phyloP scores from a whole-genome alignment of 2,329 filamentous ascomycete genomes.

The Exophiala sideris region DNA sequence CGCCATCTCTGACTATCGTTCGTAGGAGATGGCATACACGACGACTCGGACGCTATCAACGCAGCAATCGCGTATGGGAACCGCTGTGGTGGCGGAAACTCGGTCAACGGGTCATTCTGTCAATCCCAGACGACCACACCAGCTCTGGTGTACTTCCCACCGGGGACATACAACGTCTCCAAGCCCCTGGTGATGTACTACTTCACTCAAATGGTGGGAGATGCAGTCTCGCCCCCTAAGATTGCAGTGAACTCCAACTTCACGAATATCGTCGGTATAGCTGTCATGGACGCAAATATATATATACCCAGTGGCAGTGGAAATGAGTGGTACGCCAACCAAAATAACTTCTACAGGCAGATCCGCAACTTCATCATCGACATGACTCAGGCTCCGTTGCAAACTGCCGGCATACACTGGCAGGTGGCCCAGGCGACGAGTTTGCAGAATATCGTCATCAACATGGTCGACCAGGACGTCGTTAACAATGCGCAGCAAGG shows the following conservation, averaged over 20 bases:
- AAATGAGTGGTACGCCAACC: constrained; percentile 66
- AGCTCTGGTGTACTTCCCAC: constrained; percentile 78
- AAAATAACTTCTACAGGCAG: constrained; percentile 70
- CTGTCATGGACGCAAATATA: constrained; percentile 75
- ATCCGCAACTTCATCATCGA: constrained; percentile 73
- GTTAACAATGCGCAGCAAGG: constrained; percentile 52
- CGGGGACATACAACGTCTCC: constrained; percentile 72
- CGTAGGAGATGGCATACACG: constrained; percentile 57
- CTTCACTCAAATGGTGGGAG: constrained; percentile 63
- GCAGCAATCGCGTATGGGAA: constrained; percentile 55
- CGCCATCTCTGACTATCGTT: neutral
- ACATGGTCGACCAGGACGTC: constrained; percentile 57
- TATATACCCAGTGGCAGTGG: constrained; percentile 58
- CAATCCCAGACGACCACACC: constrained; percentile 72
- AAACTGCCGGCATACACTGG: constrained; percentile 66
- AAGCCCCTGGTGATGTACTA: constrained; percentile 64
- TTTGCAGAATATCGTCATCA: constrained; percentile 70
- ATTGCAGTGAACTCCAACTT: constrained; percentile 49
- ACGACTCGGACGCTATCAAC: constrained; percentile 81
- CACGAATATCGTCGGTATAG: constrained; percentile 68
- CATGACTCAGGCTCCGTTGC: constrained; percentile 56
- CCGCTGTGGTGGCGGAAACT: constrained; percentile 63
- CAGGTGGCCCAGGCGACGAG: constrained; percentile 71
- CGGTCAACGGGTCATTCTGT: constrained; percentile 44
- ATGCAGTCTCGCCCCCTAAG: constrained; percentile 64